phyloP scores from a whole-genome alignment of 441 rosid species.

The Hura crepitans region DNA sequence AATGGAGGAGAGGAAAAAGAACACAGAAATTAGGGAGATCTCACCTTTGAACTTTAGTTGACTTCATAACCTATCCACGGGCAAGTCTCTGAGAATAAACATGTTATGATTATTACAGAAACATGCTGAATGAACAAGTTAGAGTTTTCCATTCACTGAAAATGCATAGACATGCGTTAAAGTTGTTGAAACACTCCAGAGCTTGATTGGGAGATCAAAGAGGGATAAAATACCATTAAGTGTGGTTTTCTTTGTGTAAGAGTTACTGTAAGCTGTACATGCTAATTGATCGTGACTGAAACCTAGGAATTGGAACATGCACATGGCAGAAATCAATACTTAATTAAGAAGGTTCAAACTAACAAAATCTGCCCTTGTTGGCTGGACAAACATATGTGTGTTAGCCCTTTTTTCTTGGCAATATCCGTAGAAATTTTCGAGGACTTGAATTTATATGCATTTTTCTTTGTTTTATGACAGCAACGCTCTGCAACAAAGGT shows the following conservation, averaged over 20 bases:
- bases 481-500: conserved; percentile 95
- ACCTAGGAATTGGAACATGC: not conserved
- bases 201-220: not conserved
- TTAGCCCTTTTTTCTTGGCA: not conserved
- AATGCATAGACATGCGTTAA: not conserved
- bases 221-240: not conserved
- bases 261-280: too few species aligned
- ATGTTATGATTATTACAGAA: not conserved
- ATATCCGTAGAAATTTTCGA: not conserved
- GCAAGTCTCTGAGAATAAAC: not conserved
- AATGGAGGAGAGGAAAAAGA: not conserved
- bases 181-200: not conserved
- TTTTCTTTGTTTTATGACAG: conserved; percentile 36
- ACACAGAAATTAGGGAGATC: not conserved
- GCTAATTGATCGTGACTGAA: too few species aligned
- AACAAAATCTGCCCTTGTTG: not conserved
- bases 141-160: not conserved
- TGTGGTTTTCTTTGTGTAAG: not conserved
- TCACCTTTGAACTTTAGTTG: not conserved
- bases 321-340: not conserved
- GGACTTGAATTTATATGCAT: not conserved
- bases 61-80: not conserved
- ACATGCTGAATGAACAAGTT: not conserved
- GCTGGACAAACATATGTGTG: not conserved
- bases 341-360: not conserved